phyloP scores from a whole-genome alignment of 129 eudicot species.

The Glebionis coronaria region DNA sequence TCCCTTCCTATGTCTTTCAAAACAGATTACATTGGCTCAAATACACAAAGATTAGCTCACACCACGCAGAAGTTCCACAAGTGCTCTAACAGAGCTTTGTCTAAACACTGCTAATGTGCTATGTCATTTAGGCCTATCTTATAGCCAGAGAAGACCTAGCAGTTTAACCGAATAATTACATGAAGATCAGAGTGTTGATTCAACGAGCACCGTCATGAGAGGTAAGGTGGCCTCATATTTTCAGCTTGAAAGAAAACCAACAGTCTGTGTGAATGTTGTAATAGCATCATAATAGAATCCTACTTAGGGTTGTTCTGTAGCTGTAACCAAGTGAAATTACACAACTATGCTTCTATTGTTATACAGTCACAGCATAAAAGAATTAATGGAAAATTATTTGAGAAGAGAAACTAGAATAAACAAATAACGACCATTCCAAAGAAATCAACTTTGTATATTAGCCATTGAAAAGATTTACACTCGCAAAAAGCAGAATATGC shows the following conservation, averaged over 20 bases:
- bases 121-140: too few species aligned
- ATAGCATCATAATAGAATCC: neutral
- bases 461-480: too few species aligned
- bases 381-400: neutral
- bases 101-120: too few species aligned
- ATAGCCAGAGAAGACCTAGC: neutral
- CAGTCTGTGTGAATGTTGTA: slow-evolving; percentile 11
- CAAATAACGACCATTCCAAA: neutral
- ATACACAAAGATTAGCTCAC: too few species aligned
- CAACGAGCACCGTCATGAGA: slow-evolving; percentile 6
- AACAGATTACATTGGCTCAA: too few species aligned
- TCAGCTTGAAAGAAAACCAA: neutral
- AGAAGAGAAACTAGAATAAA: neutral
- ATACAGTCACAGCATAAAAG: neutral
- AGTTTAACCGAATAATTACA: too few species aligned
- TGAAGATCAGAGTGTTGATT: neutral
- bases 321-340: neutral
- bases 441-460: slow-evolving; percentile 6
- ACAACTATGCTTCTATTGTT: neutral
- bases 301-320: slow-evolving; percentile 11
- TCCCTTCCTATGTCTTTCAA: neutral
- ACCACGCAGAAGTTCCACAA: too few species aligned
- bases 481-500: too few species aligned
- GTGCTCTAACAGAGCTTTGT: too few species aligned
- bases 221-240: neutral